Evolutionary conservation across 2,329 filamentous ascomycete species (phyloP).

Genomic region (Cladophialophora carrionii): DNA sequence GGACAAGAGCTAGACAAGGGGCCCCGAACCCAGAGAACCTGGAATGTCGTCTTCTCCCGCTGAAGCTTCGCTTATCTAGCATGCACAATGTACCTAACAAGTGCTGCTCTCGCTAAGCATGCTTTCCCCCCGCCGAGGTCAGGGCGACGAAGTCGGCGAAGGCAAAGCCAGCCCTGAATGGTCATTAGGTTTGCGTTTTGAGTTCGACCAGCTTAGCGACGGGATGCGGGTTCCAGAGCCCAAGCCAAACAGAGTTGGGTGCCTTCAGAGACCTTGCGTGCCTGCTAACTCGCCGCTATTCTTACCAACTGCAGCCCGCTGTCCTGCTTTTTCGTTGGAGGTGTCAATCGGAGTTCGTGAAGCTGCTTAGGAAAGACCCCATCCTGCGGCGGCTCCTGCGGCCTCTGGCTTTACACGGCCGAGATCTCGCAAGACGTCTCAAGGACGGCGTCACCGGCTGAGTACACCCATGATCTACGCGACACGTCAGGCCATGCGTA

Average conservation of each 20-base stretch:
- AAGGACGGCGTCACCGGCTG: background rate
- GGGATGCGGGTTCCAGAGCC: background rate
- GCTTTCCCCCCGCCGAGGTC: background rate
- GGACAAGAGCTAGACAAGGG: conserved; percentile 47
- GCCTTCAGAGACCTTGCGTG: background rate
- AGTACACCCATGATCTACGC: background rate
- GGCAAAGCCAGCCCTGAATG: background rate
- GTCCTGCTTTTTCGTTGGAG: background rate
- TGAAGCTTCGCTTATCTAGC: background rate
- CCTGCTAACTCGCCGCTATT: background rate
- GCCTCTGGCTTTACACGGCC: background rate
- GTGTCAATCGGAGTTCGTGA: background rate
- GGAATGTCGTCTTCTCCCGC: background rate
- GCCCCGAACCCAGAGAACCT: background rate
- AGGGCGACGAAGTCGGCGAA: background rate
- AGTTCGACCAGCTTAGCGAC: background rate
- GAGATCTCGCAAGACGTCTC: background rate
- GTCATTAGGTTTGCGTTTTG: background rate
- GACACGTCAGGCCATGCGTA: background rate
- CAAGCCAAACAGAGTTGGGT: background rate
- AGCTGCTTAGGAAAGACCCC: background rate
- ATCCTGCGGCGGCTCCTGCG: background rate
- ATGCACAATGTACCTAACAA: background rate
- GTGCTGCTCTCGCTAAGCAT: background rate
- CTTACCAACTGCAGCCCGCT: background rate